phyloP scores from a whole-genome alignment of 768 basidiomycete genomes.

The Termitomyces heimii region DNA sequence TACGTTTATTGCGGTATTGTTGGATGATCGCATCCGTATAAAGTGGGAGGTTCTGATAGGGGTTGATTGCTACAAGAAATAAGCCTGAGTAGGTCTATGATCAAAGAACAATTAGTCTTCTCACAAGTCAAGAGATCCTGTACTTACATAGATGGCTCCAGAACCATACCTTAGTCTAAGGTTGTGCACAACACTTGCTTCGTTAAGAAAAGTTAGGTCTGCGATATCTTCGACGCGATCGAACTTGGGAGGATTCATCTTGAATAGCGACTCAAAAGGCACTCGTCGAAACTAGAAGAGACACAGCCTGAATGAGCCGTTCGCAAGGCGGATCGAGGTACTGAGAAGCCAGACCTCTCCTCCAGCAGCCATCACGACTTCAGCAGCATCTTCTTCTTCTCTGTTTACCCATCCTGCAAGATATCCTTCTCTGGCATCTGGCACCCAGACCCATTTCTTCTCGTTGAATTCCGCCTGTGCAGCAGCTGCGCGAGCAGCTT shows the following conservation, averaged over 20 bases:
- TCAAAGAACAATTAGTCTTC: conserved; percentile 1
- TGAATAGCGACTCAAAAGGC: conserved; percentile 76
- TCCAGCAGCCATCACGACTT: conserved; percentile 79
- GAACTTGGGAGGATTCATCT: conserved; percentile 99
- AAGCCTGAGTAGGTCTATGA: conserved; percentile 87
- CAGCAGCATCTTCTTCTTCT: conserved; percentile 77
- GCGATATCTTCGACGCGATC: conserved; percentile 98
- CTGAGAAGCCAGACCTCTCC: conserved; percentile 57
- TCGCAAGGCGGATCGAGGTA: not conserved
- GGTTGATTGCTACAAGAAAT: conserved; percentile 98
- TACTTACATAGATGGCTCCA: conserved; percentile 85
- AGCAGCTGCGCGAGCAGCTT: conserved; percentile 80
- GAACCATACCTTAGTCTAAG: conserved; percentile 86
- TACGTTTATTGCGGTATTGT: conserved; percentile 83
- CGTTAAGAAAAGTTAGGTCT: conserved; percentile 95
- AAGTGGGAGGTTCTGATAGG: conserved; percentile 87
- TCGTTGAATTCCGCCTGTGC: conserved; percentile 95
- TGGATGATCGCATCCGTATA: conserved; percentile 87
- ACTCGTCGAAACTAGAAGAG: conserved; percentile 35
- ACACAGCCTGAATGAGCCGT: not conserved
- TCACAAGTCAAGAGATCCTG: not conserved
- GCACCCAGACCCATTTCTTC: conserved; percentile 99
- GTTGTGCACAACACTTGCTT: conserved; percentile 99
- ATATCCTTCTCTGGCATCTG: conserved; percentile 89
- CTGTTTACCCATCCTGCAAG: conserved; percentile 90